A percentile compares a stretch with the other conserved stretches of the same genome.
Evolutionary conservation across 768 basidiomycete genomes (phyloP).

Genomic region (Chiua virens): DNA sequence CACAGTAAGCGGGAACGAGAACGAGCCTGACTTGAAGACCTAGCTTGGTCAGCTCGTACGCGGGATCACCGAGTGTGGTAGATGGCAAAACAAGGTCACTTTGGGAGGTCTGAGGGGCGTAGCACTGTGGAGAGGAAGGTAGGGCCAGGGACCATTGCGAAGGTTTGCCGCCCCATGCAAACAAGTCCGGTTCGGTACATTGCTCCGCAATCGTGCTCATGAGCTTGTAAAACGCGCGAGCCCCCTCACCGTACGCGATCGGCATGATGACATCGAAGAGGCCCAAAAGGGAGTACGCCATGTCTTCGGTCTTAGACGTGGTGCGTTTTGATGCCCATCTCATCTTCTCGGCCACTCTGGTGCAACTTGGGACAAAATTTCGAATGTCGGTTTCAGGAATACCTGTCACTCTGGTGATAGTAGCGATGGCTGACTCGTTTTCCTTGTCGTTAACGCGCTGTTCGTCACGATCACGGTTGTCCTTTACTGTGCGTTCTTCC

Average conservation of each 20-base stretch:
- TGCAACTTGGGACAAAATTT: constrained; percentile 18
- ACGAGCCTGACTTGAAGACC: constrained; percentile 18
- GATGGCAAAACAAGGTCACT: constrained; percentile 9
- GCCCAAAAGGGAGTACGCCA: constrained; percentile 24
- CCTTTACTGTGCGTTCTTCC: constrained; percentile 11
- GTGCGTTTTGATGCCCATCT: constrained; percentile 22
- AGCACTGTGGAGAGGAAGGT: constrained; percentile 24
- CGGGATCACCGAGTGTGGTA: constrained; percentile 18
- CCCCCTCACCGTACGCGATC: constrained; percentile 25
- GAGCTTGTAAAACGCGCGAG: constrained; percentile 22
- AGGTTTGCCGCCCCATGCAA: constrained; percentile 23
- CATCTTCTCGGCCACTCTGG: constrained; percentile 24
- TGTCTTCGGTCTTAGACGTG: constrained; percentile 24
- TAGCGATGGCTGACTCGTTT: constrained; percentile 13
- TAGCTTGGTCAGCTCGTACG: constrained; percentile 24
- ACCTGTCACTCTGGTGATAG: constrained; percentile 18
- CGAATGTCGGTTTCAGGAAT: constrained; percentile 23
- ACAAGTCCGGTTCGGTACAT: constrained; percentile 20
- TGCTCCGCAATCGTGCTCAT: constrained; percentile 15
- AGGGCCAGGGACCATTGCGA: constrained; percentile 25
- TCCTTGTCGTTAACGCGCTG: constrained; percentile 24
- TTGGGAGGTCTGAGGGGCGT: constrained; percentile 4
- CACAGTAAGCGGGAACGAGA: constrained; percentile 23
- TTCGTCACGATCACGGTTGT: constrained; percentile 11
- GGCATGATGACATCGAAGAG: constrained; percentile 23